Percentiles rank a stretch among this genome's conserved stretches.
phyloP scores from a whole-genome alignment of 495 filamentous ascomycete species.

The Platismatia glauca region DNA sequence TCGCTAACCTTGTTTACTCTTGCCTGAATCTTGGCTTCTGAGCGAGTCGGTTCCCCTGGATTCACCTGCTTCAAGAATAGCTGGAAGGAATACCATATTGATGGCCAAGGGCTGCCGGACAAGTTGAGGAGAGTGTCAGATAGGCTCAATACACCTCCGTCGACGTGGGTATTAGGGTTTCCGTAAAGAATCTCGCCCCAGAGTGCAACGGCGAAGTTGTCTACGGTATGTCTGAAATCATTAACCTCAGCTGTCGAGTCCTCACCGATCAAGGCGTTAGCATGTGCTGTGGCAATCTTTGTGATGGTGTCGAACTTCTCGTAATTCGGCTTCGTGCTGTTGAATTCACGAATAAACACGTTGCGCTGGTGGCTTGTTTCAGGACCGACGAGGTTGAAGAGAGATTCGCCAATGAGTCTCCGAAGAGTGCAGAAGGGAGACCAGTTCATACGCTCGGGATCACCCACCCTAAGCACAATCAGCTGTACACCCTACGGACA shows the following conservation, averaged over 20 bases:
- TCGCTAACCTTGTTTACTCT: conserved; percentile 10
- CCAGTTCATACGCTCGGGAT: conserved; percentile 17
- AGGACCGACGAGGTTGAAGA: conserved; percentile 21
- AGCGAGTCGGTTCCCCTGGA: conserved; percentile 15
- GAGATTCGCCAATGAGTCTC: conserved; percentile 19
- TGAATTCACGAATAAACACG: conserved; percentile 22
- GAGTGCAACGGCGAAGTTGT: conserved; percentile 16
- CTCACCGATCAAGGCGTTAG: conserved; percentile 14
- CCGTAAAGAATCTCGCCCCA: conserved; percentile 18
- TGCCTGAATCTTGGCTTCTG: conserved; percentile 15
- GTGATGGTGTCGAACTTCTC: conserved; percentile 18
- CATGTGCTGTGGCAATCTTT: conserved; percentile 13
- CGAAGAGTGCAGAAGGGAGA: conserved; percentile 22
- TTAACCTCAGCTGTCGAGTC: conserved; percentile 12
- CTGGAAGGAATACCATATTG: conserved; percentile 17
- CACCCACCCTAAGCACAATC: conserved; percentile 17
- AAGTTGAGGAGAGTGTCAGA: conserved; percentile 9
- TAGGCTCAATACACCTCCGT: conserved; percentile 8
- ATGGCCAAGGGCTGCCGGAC: conserved; percentile 16
- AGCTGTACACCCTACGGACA: conserved; percentile 8
- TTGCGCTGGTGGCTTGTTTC: conserved; percentile 21
- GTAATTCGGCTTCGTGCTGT: conserved; percentile 22
- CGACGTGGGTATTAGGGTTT: conserved; percentile 15
- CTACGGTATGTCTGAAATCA: conserved; percentile 10
- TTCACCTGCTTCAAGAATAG: conserved; percentile 15